Evolutionary conservation across 116 monocot species (phyloP).

Genomic region (Zostera marina): DNA sequence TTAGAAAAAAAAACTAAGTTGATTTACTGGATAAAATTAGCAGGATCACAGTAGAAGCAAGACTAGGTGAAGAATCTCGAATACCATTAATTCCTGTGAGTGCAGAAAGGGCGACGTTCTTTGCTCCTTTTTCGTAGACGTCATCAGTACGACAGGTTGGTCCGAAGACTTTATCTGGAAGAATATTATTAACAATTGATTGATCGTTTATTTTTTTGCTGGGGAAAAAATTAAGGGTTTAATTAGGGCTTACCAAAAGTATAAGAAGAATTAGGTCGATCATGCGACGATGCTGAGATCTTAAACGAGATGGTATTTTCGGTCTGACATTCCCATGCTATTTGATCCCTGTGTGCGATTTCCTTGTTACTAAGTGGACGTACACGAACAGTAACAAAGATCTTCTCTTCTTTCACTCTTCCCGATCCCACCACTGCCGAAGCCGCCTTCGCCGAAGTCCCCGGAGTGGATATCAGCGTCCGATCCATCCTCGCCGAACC

Average conservation of each 20-base stretch:
- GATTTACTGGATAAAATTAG: no score
- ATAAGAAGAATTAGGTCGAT: slow-evolving; percentile 39
- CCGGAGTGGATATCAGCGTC: slow-evolving; percentile 13
- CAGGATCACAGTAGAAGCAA: no score
- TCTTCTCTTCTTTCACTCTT: slow-evolving; percentile 63
- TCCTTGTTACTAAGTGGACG: slow-evolving; percentile 76
- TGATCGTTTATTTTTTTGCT: neutral
- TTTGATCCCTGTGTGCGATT: slow-evolving; percentile 35
- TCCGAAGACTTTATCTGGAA: slow-evolving; percentile 88
- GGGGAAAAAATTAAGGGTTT: no score
- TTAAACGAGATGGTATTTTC: slow-evolving; percentile 52
- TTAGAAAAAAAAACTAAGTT: neutral
- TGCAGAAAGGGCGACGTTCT: slow-evolving; percentile 81
- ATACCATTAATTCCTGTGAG: slow-evolving; percentile 93
- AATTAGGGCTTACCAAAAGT: slow-evolving; percentile 44
- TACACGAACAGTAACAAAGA: slow-evolving; percentile 72
- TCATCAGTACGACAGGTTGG: slow-evolving; percentile 45
- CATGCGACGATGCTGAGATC: slow-evolving; percentile 17
- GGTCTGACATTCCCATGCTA: slow-evolving; percentile 66
- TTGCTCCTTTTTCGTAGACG: slow-evolving; percentile 86
- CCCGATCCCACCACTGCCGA: neutral
- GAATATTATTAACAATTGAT: neutral
- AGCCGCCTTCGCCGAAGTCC: slow-evolving; percentile 9
- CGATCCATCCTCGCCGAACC: slow-evolving; percentile 9
- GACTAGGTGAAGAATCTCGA: no score